Evolutionary conservation across 2,329 filamentous ascomycete species (phyloP), one percentile per base, ranked within the genome.

Genomic region (Fusarium sp.): DNA sequence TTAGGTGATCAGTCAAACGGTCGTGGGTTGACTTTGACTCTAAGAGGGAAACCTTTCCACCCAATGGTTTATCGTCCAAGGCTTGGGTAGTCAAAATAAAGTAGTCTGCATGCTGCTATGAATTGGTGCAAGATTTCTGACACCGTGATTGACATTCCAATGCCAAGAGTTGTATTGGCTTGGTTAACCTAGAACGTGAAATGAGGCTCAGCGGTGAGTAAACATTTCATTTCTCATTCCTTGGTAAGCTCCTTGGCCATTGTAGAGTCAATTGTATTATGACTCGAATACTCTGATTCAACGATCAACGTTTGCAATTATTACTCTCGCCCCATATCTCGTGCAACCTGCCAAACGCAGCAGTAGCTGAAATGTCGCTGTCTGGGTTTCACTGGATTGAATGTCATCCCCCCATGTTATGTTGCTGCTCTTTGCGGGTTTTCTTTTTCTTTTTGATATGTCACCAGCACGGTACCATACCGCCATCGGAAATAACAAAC

Each of bases 271-370:
- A 34, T 23, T 9, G 19, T 62, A 49, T 25, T 62, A 63, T 69
- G 61, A 70, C 62, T 70, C 67, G 67, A 52, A 34, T 18, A 25
- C 12, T 19, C 42, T 63, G 48, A 67, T 48, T 68, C 48, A 51
- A 37, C 11, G 62, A 69, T 64, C 67, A 69, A 54, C 62, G 52
- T 52, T 46, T 46, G 62, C 39, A 21, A 46, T 48, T 23, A n/a
- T 19, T 8, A 5, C 23, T 10, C 11, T 48, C 12, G 52, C 56
- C 67, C 67, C 66, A 56, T 67, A 52, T 46, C 49, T 59, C 66
- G 30, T 62, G 62, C 34, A 62, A 69, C 67, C 61, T 70, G 67
- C 66, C 67, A 67, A 69, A 70, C 52, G 19, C 25, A 67, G 66
- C 18, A 58, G 45, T 49, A 59, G 52, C 55, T 21, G 21, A 28